These are phyloP conservation scores for Xanthoconium stramineum DNA, from an alignment of 768 basidiomycete genomes.

Conservation along the genomic window DNA sequence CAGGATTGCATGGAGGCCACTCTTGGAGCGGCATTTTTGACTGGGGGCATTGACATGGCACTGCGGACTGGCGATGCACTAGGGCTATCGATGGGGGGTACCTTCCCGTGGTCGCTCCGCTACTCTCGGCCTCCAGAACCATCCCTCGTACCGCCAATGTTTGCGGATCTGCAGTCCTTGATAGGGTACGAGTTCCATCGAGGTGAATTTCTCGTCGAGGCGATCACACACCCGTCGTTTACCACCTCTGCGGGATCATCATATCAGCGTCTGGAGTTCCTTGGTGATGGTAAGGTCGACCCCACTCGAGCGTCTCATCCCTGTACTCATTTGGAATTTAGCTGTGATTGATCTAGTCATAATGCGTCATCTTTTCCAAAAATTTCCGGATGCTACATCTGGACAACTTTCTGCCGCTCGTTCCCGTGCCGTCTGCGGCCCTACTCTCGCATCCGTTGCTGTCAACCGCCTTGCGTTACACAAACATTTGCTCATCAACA, in stretches of 20 bases:
- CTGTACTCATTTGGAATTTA: conserved; percentile 27
- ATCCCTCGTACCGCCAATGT: conserved; percentile 43
- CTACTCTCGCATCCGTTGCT: conserved; percentile 67
- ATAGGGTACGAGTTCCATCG: conserved; percentile 71
- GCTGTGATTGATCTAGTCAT: conserved; percentile 73
- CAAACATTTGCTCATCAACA: conserved; percentile 66
- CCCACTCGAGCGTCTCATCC: not conserved
- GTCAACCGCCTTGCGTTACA: conserved; percentile 66
- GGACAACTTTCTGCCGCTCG: conserved; percentile 73
- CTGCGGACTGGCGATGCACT: conserved; percentile 61
- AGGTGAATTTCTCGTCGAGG: conserved; percentile 65
- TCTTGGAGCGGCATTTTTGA: conserved; percentile 71
- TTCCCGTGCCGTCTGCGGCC: conserved; percentile 67
- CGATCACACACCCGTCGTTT: conserved; percentile 85
- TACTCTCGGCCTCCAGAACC: conserved; percentile 37
- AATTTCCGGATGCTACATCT: conserved; percentile 69
- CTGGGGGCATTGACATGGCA: conserved; percentile 70
- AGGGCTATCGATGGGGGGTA: conserved; percentile 71
- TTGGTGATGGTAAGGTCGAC: conserved; percentile 75
- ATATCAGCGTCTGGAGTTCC: conserved; percentile 85
- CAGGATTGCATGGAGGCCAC: conserved; percentile 90
- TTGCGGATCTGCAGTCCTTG: conserved; percentile 52
- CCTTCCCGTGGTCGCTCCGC: conserved; percentile 63
- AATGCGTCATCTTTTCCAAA: conserved; percentile 64
- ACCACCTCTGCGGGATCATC: conserved; percentile 50